These are phyloP conservation scores for Zygotorulaspora chibaensis DNA, from an alignment of 805 yeast species.

Conservation along the genomic window DNA sequence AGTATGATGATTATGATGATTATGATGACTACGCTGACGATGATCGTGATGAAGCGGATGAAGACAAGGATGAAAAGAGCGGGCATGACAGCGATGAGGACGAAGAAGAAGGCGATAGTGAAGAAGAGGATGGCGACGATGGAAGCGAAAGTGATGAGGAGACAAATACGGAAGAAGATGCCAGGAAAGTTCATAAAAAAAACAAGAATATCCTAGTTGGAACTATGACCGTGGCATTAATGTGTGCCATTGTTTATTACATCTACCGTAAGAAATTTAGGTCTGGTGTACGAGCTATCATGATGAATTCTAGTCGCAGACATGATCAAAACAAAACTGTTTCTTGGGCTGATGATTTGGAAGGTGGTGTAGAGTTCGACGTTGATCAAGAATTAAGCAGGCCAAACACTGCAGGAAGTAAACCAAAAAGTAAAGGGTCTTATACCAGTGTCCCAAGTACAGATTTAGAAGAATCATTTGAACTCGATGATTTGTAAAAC, in stretches of 20 bases:
- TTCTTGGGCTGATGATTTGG: conserved; percentile 38
- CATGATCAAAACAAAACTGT: conserved; percentile 32
- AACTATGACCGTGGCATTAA: conserved; percentile 7
- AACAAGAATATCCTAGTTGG: conserved; percentile 8
- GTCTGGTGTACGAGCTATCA: conserved; percentile 18
- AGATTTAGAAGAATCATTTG: conserved; percentile 25
- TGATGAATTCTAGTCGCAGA: conserved; percentile 20
- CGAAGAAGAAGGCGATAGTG: conserved; percentile 49
- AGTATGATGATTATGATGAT: conserved; percentile 39
- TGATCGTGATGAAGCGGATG: conserved; percentile 10
- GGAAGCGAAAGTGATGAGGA: conserved; percentile 11
- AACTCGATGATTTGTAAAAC: conserved; percentile 20
- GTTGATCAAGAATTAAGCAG: conserved; percentile 9
- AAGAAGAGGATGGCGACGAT: conserved; percentile 17
- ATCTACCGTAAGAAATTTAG: conserved; percentile 14
- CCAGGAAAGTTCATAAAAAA: conserved; percentile 2
- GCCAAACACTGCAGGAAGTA: conserved; percentile 3
- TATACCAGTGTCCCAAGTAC: conserved; percentile 22
- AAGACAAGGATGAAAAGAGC: conserved; percentile 39
- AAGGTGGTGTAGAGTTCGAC: conserved; percentile 19
- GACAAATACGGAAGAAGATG: conserved; percentile 4
- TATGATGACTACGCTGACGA: conserved; percentile 13
- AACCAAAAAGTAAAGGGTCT: conserved; percentile 16
- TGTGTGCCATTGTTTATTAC: conserved; percentile 12
- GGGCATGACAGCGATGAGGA: conserved; percentile 47